A percentile compares a stretch with the other conserved stretches of the same genome.
phyloP scores from a whole-genome alignment of 225 moss, liverwort and hornwort genomes.

The Anthoceros angustus region DNA sequence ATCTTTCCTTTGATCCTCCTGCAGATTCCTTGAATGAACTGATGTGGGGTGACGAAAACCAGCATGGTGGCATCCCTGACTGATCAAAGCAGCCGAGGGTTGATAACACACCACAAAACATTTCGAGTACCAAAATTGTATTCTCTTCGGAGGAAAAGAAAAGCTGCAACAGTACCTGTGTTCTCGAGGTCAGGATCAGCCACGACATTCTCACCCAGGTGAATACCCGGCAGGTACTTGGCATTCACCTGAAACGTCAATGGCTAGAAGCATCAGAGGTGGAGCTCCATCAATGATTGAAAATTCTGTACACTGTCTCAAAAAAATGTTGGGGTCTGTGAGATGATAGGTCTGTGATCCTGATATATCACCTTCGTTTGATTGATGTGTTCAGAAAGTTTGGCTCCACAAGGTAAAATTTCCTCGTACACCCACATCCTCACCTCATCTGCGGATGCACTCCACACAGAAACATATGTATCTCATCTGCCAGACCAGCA shows the following conservation, averaged over 20 bases:
- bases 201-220: slow-evolving; percentile 42
- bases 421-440: slow-evolving; percentile 65
- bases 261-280: not conserved
- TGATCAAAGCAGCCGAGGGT: slow-evolving; percentile 17
- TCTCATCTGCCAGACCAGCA: not conserved
- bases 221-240: slow-evolving; percentile 53
- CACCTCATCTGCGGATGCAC: slow-evolving; percentile 37
- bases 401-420: slow-evolving; percentile 39
- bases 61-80: slow-evolving; percentile 62
- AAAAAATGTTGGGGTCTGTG: not conserved
- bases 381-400: slow-evolving; percentile 42
- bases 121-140: not conserved
- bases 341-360: not conserved
- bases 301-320: not conserved
- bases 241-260: slow-evolving; percentile 31
- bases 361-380: slow-evolving; percentile 38
- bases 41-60: slow-evolving; percentile 57
- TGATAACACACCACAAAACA: not conserved
- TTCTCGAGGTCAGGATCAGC: slow-evolving; percentile 47
- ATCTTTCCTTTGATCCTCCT: slow-evolving; percentile 42
- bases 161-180: slow-evolving; percentile 20
- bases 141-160: not conserved
- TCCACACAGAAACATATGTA: not conserved
- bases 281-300: slow-evolving; percentile 3
- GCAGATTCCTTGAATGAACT: slow-evolving; percentile 48